Conservation (phyloP, 352 stramenopile genomes). For the Phytophthora chlamydospora region DNA sequence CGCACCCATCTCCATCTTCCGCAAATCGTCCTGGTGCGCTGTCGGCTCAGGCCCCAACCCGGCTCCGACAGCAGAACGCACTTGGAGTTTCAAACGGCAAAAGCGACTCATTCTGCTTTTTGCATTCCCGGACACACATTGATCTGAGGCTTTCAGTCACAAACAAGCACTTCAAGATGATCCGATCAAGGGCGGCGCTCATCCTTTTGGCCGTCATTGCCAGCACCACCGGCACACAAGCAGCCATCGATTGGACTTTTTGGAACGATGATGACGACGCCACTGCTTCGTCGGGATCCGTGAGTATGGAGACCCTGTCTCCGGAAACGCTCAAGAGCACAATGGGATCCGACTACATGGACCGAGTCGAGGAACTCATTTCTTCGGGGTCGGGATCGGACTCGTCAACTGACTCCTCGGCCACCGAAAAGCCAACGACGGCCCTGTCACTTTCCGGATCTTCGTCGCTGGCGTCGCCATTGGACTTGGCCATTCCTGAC, state of each 20-base stretch:
- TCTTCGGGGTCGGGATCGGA: constrained; percentile 12
- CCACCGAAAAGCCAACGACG: not conserved
- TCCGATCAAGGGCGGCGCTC: constrained; percentile 17
- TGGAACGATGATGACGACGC: constrained; percentile 37
- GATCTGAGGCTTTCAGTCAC: constrained; percentile 1
- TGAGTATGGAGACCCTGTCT: constrained; percentile 18
- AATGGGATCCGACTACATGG: constrained; percentile 40
- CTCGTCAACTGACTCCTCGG: not conserved
- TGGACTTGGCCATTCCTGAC: constrained; percentile 6
- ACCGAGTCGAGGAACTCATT: constrained; percentile 27
- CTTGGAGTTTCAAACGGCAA: constrained; percentile 5
- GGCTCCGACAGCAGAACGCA: constrained; percentile 10
- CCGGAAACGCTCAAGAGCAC: constrained; percentile 27
- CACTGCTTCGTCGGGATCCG: constrained; percentile 6
- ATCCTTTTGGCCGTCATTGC: constrained; percentile 15
- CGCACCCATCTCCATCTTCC: constrained; percentile 27
- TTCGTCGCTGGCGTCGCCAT: constrained; percentile 9
- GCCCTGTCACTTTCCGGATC: constrained; percentile 6
- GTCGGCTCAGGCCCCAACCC: constrained; percentile 7
- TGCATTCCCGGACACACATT: constrained; percentile 19
- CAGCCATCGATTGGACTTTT: constrained; percentile 39
- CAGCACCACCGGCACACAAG: constrained; percentile 26
- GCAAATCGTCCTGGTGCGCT: constrained; percentile 26
- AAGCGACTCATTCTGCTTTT: constrained; percentile 35
- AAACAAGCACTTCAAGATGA: constrained; percentile 27